These are phyloP conservation scores for Pyrrhoderma lamaoense DNA, from an alignment of 1,284 basidiomycete genomes.

Conservation along the genomic window DNA sequence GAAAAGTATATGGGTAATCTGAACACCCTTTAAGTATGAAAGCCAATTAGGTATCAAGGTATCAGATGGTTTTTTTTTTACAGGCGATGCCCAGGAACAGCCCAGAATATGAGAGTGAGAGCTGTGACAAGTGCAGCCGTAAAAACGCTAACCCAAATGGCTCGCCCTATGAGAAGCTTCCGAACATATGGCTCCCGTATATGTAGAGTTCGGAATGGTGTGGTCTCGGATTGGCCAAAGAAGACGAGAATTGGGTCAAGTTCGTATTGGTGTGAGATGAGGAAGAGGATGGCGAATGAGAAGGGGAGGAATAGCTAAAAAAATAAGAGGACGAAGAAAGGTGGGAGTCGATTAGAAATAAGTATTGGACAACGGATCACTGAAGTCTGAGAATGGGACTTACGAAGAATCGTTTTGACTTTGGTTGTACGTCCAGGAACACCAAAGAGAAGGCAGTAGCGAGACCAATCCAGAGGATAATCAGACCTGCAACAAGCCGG, in stretches of 20 bases:
- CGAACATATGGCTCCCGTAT: slow-evolving; percentile 91
- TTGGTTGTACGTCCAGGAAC: slow-evolving; percentile 88
- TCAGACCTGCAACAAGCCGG: slow-evolving; percentile 75
- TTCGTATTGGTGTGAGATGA: slow-evolving; percentile 94
- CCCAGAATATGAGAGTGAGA: slow-evolving; percentile 86
- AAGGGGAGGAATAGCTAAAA: slow-evolving; percentile 89
- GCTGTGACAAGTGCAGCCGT: slow-evolving; percentile 63
- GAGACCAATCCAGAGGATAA: slow-evolving; percentile 89
- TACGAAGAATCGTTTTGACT: slow-evolving; percentile 90
- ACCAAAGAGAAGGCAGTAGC: slow-evolving; percentile 87
- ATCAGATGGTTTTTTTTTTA: too few species aligned
- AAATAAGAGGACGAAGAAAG: slow-evolving; percentile 4
- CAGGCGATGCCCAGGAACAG: slow-evolving; percentile 83
- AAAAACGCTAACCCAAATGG: slow-evolving; percentile 76
- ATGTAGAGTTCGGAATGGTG: slow-evolving; percentile 84
- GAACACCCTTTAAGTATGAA: too few species aligned
- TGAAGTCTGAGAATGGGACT: slow-evolving; percentile 38
- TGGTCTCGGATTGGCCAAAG: slow-evolving; percentile 79
- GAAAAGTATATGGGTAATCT: too few species aligned
- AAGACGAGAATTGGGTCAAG: slow-evolving; percentile 89
- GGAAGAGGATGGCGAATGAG: slow-evolving; percentile 80
- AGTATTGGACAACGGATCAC: slow-evolving; percentile 18
- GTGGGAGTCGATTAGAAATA: neutral
- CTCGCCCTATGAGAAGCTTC: slow-evolving; percentile 80
- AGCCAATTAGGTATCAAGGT: too few species aligned